phyloP scores from a whole-genome alignment of 192 early-diverging fungal species.

The Oehlia diaphana region DNA sequence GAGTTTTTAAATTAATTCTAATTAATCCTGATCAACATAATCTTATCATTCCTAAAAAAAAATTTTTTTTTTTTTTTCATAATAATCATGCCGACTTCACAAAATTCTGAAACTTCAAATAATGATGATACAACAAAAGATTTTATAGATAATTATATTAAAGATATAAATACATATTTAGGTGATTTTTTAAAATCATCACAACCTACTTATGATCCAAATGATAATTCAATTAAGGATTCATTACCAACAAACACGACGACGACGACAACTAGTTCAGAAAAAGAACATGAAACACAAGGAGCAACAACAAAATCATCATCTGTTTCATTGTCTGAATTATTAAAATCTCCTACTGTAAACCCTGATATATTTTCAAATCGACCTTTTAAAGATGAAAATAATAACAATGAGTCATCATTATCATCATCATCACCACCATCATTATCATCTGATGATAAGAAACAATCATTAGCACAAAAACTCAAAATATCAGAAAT shows the following conservation, averaged over 20 bases:
- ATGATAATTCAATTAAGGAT: neutral
- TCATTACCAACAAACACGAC: too few species aligned
- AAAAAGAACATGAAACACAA: neutral
- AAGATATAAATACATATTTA: conserved; percentile 16
- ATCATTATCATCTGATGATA: too few species aligned
- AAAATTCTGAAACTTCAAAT: neutral
- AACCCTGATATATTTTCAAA: conserved; percentile 5
- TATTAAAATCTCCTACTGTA: conserved; percentile 2
- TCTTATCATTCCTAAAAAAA: too few species aligned
- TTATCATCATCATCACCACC: too few species aligned
- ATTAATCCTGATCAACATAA: too few species aligned
- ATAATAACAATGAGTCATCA: neutral
- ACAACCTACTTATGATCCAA: conserved; percentile 25
- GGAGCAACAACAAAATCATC: neutral
- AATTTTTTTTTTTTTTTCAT: too few species aligned
- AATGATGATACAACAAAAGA: neutral
- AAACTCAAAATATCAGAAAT: neutral
- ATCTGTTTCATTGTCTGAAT: neutral
- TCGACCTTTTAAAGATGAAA: neutral
- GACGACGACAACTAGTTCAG: too few species aligned
- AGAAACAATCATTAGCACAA: neutral
- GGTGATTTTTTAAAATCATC: conserved; percentile 23
- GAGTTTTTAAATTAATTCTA: too few species aligned
- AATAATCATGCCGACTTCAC: neutral
- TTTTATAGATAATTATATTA: neutral